These are phyloP conservation scores for Phytophthora citrophthora DNA, from an alignment of 352 stramenopile species.

Conservation along the genomic window DNA sequence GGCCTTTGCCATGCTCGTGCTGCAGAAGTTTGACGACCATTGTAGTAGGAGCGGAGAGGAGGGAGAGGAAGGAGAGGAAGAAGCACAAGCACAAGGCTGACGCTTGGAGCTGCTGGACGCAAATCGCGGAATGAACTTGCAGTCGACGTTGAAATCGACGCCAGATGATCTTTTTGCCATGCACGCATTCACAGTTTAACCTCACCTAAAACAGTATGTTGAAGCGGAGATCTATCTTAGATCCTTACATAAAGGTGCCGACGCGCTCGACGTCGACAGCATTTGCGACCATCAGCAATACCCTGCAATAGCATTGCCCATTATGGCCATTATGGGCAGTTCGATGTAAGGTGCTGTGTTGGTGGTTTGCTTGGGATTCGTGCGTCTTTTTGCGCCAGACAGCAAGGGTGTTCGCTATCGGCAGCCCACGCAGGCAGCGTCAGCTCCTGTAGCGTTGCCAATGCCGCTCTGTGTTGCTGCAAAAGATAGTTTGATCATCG, in stretches of 20 bases:
- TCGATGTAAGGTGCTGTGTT: too few relatives aligned
- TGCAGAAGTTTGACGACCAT: conserved; percentile 80
- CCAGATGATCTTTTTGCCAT: conserved; percentile 12
- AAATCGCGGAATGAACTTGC: conserved; percentile 49
- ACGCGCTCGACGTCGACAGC: conserved; percentile 19
- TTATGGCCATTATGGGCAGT: too few relatives aligned
- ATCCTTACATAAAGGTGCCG: conserved; percentile 18
- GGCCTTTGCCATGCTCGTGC: conserved; percentile 88
- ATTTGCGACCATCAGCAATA: too few relatives aligned
- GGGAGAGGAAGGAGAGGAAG: neutral
- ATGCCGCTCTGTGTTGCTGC: too few relatives aligned
- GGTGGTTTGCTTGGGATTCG: too few relatives aligned
- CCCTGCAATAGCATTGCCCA: too few relatives aligned
- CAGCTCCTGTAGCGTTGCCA: too few relatives aligned
- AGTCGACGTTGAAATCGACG: conserved; percentile 14
- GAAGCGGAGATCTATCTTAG: conserved; percentile 4
- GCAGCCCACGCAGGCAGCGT: too few relatives aligned
- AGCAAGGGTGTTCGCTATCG: too few relatives aligned
- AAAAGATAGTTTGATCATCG: too few relatives aligned
- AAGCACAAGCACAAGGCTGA: neutral
- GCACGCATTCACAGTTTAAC: conserved; percentile 18
- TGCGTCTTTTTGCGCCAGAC: too few relatives aligned
- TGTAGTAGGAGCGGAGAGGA: neutral
- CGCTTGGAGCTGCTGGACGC: conserved; percentile 29
- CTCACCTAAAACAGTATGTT: conserved; percentile 13